Evolutionary conservation across 2,329 filamentous ascomycete species (phyloP).

Genomic region (Nothophoma quercina): DNA sequence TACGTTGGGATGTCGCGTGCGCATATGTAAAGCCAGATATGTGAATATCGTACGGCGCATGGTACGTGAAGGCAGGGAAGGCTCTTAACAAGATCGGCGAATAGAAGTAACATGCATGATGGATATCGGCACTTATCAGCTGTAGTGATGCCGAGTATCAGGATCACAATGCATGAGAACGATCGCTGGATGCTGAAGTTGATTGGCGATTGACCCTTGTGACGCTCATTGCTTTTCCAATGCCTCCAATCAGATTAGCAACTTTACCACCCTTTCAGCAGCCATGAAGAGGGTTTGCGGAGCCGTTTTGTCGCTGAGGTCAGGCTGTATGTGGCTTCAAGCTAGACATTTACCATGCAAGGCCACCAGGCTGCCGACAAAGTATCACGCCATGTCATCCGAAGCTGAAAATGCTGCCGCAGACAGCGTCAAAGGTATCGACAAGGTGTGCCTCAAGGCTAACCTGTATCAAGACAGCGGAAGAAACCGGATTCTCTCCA

Average conservation of each 20-base stretch:
- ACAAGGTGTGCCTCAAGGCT: neutral
- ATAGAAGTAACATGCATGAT: no score
- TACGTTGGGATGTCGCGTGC: no score
- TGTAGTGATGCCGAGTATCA: neutral
- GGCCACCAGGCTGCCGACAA: neutral
- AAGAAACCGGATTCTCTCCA: conserved; percentile 12
- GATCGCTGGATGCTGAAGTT: neutral
- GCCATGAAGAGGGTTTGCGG: conserved; percentile 1
- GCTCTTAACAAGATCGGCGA: no score
- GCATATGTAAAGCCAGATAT: no score
- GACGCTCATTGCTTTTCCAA: neutral
- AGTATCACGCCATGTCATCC: conserved; percentile 28
- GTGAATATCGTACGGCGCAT: no score
- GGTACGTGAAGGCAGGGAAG: no score
- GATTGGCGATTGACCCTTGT: neutral
- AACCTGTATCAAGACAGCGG: conserved; percentile 7
- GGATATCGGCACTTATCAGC: no score
- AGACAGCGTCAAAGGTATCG: neutral
- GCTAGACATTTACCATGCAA: neutral
- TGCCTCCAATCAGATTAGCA: neutral
- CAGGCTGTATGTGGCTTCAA: neutral
- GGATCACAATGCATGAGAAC: neutral
- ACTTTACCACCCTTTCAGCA: neutral
- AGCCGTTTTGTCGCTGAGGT: conserved; percentile 3
- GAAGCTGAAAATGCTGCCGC: conserved; percentile 12